Evolutionary conservation across 2,329 filamentous ascomycete genomes (phyloP), one percentile per base, ranked within the genome.

Genomic region (Blastomyces gilchristii): DNA sequence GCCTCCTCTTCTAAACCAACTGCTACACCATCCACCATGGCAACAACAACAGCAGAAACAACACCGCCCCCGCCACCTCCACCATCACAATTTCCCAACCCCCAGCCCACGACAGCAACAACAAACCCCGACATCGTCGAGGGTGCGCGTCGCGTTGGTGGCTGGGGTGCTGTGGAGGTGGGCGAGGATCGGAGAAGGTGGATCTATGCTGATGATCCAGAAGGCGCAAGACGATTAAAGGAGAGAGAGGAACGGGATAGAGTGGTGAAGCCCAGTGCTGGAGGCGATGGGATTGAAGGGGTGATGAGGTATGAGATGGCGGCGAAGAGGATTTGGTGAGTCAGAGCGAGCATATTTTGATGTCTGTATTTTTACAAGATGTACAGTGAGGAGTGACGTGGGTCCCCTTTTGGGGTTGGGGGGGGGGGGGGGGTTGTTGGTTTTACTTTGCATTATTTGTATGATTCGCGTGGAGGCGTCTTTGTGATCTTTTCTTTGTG

Each of bases 281-380:
- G 79, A 73, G 84, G 77, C 73, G 68, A 84, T 63, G 85, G 84
- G 73, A 85, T 85, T 75, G 88, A 82, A 71, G 85, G 78, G 73
- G 90, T 86, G 66, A 85, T 82, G 69, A 82, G 94, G 69, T 99
- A 97, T 78, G 91, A 91, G 72, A 97, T 97, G 94, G 87, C 91
- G 69, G 90, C 91, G 0, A 97, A 97, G 82, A 83, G 94, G 73
- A 99, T 99, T 69, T 99, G 94, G 94, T 97, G 69, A 74, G 18
- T 12, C n/a, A 22, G 25, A 18, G 1, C 34, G 16, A 34, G 22
- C 2, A 12, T 12, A 18, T 16, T 16, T 18, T n/a, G 14, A 16
- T 43, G 16, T 14, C 31, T 16, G 34, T n/a, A 28, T 16, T 52
- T 52, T 52, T 37, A 14, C 18, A 4, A 18, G 18, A 8, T 37